Conservation (phyloP, 148 eudicot species). For the Chenopodium album region DNA sequence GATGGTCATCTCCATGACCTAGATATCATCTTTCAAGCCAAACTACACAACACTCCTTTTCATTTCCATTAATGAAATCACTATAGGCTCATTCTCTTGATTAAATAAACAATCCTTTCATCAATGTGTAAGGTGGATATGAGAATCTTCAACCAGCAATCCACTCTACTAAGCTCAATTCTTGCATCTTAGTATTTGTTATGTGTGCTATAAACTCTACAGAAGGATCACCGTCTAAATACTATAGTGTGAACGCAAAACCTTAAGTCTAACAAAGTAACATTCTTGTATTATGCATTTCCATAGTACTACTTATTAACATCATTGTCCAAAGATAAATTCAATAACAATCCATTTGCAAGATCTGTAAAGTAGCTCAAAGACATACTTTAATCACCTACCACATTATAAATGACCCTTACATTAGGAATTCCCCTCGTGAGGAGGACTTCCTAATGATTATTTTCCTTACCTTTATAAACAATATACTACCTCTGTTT, state of each 20-base stretch:
- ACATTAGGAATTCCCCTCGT: not conserved
- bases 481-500: too few species aligned
- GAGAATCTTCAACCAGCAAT: not conserved
- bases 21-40: not conserved
- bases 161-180: not conserved
- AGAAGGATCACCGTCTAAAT: not conserved
- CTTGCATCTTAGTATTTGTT: not conserved
- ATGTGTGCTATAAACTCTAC: not conserved
- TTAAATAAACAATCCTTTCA: not conserved
- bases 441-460: too few species aligned
- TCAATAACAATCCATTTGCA: not conserved
- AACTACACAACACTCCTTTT: not conserved
- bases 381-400: not conserved
- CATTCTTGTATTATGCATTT: not conserved
- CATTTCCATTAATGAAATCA: not conserved
- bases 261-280: not conserved
- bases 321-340: not conserved
- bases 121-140: not conserved
- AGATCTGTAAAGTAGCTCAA: not conserved
- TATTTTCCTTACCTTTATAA: too few species aligned
- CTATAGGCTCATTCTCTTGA: not conserved
- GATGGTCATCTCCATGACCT: not conserved
- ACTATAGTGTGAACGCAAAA: not conserved
- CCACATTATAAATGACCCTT: not conserved
- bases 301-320: not conserved